Evolutionary conservation across 2,329 filamentous ascomycete genomes (phyloP).

Genomic region (Byssochlamys sp.): DNA sequence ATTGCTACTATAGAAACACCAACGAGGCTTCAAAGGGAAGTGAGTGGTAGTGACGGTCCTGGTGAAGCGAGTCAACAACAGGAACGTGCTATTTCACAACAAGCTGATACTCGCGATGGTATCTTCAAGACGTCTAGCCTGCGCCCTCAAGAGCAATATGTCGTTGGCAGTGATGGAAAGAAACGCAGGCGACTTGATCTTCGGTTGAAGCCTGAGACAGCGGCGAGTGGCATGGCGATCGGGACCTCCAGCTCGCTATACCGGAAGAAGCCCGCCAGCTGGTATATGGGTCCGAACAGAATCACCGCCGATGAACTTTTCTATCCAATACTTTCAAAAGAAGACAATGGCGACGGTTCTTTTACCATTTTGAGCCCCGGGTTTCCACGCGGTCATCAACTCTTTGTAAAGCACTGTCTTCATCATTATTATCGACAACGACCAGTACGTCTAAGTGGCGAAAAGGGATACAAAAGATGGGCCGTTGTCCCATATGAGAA

Average conservation of each 20-base stretch:
- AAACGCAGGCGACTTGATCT: constrained; percentile 23
- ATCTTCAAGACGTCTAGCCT: neutral
- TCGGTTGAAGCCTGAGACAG: neutral
- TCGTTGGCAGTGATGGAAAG: constrained; percentile 17
- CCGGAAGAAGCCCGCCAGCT: constrained; percentile 3
- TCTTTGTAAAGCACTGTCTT: constrained; percentile 23
- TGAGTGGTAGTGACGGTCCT: neutral
- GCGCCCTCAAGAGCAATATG: constrained; percentile 14
- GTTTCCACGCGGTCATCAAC: constrained; percentile 15
- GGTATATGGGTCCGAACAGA: constrained; percentile 32
- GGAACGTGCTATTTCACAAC: neutral
- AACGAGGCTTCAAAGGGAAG: neutral
- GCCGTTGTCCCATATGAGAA: constrained; percentile 21
- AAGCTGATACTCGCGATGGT: neutral
- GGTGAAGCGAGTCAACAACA: neutral
- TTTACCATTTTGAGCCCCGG: constrained; percentile 15
- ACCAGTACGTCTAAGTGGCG: constrained; percentile 12
- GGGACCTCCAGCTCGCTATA: neutral
- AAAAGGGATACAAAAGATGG: constrained; percentile 11
- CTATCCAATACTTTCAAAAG: constrained; percentile 24
- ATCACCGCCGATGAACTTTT: constrained; percentile 35
- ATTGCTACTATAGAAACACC: neutral
- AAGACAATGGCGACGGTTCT: constrained; percentile 17
- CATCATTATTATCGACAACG: constrained; percentile 18
- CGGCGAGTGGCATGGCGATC: neutral